A percentile compares a stretch with the other conserved stretches of the same genome.
phyloP scores from a whole-genome alignment of 768 basidiomycete species.

The Panaeolus cyanescens region DNA sequence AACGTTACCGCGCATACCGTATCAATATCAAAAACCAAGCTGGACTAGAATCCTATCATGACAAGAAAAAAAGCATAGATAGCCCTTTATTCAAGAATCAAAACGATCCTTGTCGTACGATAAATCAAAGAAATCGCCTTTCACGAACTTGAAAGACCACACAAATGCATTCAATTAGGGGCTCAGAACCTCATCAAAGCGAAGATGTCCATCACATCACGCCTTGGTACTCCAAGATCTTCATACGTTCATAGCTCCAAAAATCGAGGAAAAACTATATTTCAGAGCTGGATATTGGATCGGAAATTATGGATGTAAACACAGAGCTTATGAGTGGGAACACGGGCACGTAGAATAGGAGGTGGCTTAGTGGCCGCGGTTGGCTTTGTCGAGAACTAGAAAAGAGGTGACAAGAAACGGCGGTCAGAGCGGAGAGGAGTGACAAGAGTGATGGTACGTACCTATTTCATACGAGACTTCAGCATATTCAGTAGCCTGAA shows the following conservation, averaged over 20 bases:
- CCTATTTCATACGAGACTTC: constrained; percentile 76
- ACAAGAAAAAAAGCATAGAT: no score
- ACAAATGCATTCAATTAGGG: no score
- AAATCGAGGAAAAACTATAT: neutral
- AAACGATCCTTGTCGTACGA: no score
- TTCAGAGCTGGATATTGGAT: neutral
- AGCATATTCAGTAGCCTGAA: constrained; percentile 80
- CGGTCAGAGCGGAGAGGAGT: neutral
- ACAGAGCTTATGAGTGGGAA: neutral
- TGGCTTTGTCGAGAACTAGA: constrained; percentile 31
- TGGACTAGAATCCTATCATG: no score
- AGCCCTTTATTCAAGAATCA: no score
- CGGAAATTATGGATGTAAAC: neutral
- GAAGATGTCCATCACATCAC: no score
- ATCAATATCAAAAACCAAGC: no score
- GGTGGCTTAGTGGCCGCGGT: constrained; percentile 18
- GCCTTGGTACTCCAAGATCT: no score
- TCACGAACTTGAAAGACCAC: no score
- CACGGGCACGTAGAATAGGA: neutral
- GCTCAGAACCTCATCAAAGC: no score
- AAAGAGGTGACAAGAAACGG: constrained; percentile 7
- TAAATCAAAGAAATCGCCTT: no score
- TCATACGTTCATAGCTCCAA: neutral
- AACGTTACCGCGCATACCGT: no score
- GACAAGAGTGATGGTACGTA: constrained; percentile 36